phyloP scores from a whole-genome alignment of 306 rosid genomes.

The Hippophae tibetana region DNA sequence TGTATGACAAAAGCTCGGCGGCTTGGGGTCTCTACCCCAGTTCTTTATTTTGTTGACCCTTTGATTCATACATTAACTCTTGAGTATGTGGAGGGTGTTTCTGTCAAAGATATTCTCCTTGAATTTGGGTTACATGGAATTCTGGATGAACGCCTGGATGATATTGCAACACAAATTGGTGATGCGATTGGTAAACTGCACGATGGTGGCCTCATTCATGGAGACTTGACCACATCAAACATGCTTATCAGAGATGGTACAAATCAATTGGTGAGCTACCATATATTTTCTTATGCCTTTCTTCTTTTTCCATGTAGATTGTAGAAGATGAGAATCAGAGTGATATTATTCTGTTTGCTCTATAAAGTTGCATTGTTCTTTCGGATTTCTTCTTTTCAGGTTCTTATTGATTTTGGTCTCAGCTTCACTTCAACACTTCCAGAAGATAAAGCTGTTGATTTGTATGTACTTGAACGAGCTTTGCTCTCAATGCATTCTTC shows the following conservation, averaged over 20 bases:
- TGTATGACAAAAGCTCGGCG: constrained; percentile 86
- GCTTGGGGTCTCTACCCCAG: constrained; percentile 72
- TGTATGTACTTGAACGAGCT: constrained; percentile 88
- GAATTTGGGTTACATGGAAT: constrained; percentile 44
- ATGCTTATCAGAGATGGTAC: constrained; percentile 48
- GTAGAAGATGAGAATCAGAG: too few species aligned
- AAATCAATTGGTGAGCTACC: constrained; percentile 58
- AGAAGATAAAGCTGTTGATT: constrained; percentile 89
- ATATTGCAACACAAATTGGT: constrained; percentile 67
- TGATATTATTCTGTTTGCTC: neutral
- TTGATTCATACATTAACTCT: constrained; percentile 55
- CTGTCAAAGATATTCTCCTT: constrained; percentile 68
- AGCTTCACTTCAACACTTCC: constrained; percentile 83
- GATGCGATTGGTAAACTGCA: constrained; percentile 70
- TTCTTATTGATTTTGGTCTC: constrained; percentile 79
- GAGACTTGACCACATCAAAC: constrained; percentile 86
- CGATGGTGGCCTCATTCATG: constrained; percentile 81
- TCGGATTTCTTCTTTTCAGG: constrained; percentile 33
- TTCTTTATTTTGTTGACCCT: constrained; percentile 56
- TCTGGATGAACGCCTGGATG: constrained; percentile 31
- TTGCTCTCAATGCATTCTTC: constrained; percentile 87
- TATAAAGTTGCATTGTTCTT: constrained; percentile 11
- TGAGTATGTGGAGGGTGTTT: constrained; percentile 66
- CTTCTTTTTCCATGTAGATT: too few species aligned
- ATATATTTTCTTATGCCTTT: neutral